phyloP scores from a whole-genome alignment of 257 asterid genomes.

The Apocynum venetum region DNA sequence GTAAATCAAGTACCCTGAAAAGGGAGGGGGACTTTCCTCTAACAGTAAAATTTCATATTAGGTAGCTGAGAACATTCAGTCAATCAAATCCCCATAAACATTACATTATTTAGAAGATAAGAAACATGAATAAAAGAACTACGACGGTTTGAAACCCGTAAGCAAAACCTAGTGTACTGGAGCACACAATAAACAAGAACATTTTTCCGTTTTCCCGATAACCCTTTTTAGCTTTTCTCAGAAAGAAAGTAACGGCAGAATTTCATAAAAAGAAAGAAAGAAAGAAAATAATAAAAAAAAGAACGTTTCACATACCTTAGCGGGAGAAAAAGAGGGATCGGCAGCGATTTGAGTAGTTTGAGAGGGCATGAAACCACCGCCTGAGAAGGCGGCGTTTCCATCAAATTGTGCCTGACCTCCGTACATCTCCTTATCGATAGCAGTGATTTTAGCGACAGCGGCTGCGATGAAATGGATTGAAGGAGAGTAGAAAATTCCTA shows the following conservation, averaged over 20 bases:
- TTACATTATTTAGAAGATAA: background rate
- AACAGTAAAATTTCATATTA: background rate
- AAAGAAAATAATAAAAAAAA: no score
- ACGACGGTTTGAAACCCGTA: background rate
- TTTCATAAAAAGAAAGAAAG: background rate
- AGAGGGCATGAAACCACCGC: slow-evolving; percentile 97
- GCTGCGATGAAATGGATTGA: background rate
- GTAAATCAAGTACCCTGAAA: background rate
- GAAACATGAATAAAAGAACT: background rate
- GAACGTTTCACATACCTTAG: slow-evolving; percentile 40
- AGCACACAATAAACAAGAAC: background rate
- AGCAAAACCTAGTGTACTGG: background rate
- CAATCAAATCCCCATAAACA: background rate
- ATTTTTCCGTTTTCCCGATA: background rate
- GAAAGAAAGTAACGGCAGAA: background rate
- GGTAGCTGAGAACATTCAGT: background rate
- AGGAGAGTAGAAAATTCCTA: background rate
- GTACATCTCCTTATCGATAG: slow-evolving; percentile 33
- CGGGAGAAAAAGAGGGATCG: slow-evolving; percentile 53
- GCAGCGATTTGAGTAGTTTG: slow-evolving; percentile 77
- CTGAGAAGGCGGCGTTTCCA: slow-evolving; percentile 92
- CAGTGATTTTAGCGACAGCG: no score
- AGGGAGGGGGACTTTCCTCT: background rate
- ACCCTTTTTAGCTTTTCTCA: background rate
- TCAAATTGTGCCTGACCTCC: slow-evolving; percentile 58